Percentiles rank a stretch among this genome's conserved stretches.
These are phyloP conservation scores for Tylopilus vinaceipallidus DNA, from an alignment of 768 basidiomycete genomes.

Conservation along the genomic window DNA sequence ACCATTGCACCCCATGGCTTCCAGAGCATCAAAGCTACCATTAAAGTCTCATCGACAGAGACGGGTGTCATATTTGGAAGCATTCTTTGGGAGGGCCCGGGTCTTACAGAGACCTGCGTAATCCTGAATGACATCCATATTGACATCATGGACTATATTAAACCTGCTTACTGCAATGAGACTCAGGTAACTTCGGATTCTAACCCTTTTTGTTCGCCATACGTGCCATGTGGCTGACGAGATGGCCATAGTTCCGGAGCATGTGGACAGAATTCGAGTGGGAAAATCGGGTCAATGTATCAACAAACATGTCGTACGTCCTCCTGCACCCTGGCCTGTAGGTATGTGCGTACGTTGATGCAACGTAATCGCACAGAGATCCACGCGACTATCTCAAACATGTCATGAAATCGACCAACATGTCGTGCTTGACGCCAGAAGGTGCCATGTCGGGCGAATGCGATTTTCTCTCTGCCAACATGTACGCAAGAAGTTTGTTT, in stretches of 20 bases:
- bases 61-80: conserved; percentile 98
- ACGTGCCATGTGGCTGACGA: conserved; percentile 2
- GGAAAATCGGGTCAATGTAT: conserved; percentile 98
- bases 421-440: conserved; percentile 93
- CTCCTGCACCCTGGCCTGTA: too few relatives aligned
- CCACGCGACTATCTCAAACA: conserved; percentile 89
- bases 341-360: neutral
- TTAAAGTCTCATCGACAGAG: conserved; percentile 97
- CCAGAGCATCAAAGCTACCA: conserved; percentile 98
- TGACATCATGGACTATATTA: conserved; percentile 67
- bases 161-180: conserved; percentile 87
- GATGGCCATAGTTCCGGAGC: conserved; percentile 69
- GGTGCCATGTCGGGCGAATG: conserved; percentile 90
- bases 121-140: conserved; percentile 97
- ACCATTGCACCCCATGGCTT: conserved; percentile 95
- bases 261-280: conserved; percentile 99
- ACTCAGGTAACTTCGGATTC: conserved; percentile 70
- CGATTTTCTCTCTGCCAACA: conserved; percentile 94
- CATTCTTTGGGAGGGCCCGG: conserved; percentile 93
- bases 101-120: conserved; percentile 85
- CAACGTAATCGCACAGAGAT: conserved; percentile 45
- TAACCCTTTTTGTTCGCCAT: neutral
- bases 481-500: conserved; percentile 93
- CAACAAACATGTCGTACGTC: conserved; percentile 75
- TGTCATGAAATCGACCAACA: conserved; percentile 96